Evolutionary conservation across 495 filamentous ascomycete species (phyloP), one percentile per base, ranked within the genome.

Genomic region (Xylaria sp.): DNA sequence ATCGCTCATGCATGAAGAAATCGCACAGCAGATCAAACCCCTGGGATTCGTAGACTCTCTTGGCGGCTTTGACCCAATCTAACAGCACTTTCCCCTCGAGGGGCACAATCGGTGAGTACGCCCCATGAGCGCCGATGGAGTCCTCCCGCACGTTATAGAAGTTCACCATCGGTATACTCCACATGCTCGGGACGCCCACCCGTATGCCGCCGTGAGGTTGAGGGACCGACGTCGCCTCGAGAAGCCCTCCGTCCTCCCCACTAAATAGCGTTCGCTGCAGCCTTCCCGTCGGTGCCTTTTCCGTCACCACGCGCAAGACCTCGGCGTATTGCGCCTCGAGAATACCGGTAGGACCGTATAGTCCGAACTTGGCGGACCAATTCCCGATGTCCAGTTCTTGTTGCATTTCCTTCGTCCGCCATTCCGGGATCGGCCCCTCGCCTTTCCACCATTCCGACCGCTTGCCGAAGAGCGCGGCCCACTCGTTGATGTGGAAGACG

Each of bases 281-380:
- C 29, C 72, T 73, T 4, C 85, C 84, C 15, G 67, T 77, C 0
- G 83, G 83, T 43, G 79, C 79, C 50, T 77, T 74, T 63, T 69
- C 70, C 2, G 71, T 65, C 19, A 80, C 59, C 3, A 82, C 74
- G 1, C 74, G 77, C 72, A 81, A 80, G 50, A 86, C 75, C 73
- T 85, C 82, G 41, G 83, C 77, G 48, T 81, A 84, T 66, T 84
- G 83, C 43, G 85, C 85, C 74, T 85, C 75, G 33, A 86, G 76
- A 31, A 86, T 69, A 5, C 74, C 65, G 52, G 75, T 81, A 1
- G 83, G 79, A 11, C 84, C 84, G 70, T 85, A 86, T 19, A 86
- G 76, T 1, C 83, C 83, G 66, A 82, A 86, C 9, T 82, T 80
- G 19, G 80, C 82, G 43, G 80, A 81, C 85, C 85, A 86, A 48